Conservation (phyloP, 495 filamentous ascomycete genomes). For the Penicillium alfredii region DNA sequence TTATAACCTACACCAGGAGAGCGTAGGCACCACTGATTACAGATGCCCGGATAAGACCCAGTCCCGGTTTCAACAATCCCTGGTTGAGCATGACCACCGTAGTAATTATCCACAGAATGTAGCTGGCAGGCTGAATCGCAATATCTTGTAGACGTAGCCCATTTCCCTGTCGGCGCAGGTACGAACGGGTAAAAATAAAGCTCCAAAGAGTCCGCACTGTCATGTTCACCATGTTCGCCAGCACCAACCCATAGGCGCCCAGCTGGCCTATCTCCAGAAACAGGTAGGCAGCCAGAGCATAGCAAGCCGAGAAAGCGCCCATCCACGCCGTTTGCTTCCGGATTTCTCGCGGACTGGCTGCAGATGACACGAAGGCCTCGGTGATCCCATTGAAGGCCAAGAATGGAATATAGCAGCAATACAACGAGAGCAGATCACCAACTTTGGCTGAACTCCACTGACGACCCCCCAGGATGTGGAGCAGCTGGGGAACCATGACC, state of each 20-base stretch:
- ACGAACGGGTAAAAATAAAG: conserved; percentile 58
- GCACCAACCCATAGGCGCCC: conserved; percentile 75
- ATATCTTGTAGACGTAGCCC: conserved; percentile 26
- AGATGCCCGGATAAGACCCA: conserved; percentile 47
- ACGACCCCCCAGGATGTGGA: conserved; percentile 65
- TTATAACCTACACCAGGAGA: conserved; percentile 52
- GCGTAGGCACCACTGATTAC: conserved; percentile 48
- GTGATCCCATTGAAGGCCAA: conserved; percentile 86
- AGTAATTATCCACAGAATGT: conserved; percentile 28
- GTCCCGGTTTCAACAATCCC: conserved; percentile 8
- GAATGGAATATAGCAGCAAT: conserved; percentile 89
- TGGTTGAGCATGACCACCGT: conserved; percentile 25
- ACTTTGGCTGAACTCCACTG: conserved; percentile 61
- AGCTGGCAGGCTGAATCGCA: conserved; percentile 24
- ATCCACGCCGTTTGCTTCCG: conserved; percentile 75
- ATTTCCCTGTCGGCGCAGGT: conserved; percentile 42
- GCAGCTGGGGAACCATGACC: conserved; percentile 59
- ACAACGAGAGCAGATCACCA: conserved; percentile 65
- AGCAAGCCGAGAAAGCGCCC: conserved; percentile 66
- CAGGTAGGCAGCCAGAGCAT: conserved; percentile 62
- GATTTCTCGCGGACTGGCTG: conserved; percentile 65
- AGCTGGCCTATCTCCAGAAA: conserved; percentile 57
- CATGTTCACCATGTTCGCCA: conserved; percentile 86
- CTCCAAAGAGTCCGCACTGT: conserved; percentile 76
- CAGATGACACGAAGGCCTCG: conserved; percentile 86